These are phyloP conservation scores for Suillus occidentalis DNA, from an alignment of 768 basidiomycete species.

Conservation along the genomic window DNA sequence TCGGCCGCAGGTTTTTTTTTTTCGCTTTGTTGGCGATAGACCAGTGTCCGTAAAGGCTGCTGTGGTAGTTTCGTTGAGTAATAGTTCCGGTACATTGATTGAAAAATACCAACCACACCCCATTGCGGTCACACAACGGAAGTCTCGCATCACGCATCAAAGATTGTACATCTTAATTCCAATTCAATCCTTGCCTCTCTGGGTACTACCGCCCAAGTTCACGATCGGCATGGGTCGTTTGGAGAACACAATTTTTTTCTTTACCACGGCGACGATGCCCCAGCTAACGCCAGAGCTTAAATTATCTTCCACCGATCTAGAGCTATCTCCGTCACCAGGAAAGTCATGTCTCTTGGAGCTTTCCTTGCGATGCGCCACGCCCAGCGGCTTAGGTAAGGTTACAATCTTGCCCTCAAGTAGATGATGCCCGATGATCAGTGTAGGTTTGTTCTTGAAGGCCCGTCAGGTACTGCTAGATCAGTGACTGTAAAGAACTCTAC, in stretches of 20 bases:
- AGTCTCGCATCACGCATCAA: neutral
- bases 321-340: neutral
- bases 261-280: conserved; percentile 70
- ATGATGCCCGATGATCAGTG: conserved; percentile 83
- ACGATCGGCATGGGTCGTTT: conserved; percentile 80
- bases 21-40: no score
- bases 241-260: conserved; percentile 79
- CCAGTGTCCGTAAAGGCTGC: neutral
- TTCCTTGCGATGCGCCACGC: conserved; percentile 59
- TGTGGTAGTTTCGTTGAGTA: neutral
- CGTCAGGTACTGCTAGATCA: conserved; percentile 7
- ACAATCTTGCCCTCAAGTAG: conserved; percentile 86
- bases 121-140: neutral
- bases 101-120: neutral
- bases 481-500: conserved; percentile 21
- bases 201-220: conserved; percentile 21
- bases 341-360: conserved; percentile 7
- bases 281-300: conserved; percentile 38
- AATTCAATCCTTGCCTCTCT: neutral
- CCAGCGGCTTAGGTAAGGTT: conserved; percentile 76
- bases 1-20: neutral
- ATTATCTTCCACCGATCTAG: conserved; percentile 5
- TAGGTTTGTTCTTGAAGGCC: conserved; percentile 64
- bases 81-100: neutral
- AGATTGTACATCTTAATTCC: neutral